Conservation (phyloP, 2,329 filamentous ascomycete genomes). For the Diplodia seriata region DNA sequence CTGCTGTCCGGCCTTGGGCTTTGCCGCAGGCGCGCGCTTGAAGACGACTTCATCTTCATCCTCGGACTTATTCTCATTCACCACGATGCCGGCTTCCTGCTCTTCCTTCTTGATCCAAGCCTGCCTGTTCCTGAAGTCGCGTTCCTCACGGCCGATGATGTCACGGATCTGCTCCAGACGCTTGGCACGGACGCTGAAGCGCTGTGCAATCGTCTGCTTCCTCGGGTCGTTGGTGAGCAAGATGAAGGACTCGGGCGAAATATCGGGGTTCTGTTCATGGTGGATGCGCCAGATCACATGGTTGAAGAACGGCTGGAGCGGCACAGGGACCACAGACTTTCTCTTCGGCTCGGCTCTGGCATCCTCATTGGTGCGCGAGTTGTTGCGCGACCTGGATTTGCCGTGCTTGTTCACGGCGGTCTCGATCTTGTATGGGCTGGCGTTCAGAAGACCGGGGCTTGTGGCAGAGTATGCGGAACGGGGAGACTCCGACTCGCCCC, state of each 20-base stretch:
- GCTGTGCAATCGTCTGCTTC: conserved; percentile 55
- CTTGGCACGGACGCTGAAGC: conserved; percentile 59
- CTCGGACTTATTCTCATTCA: conserved; percentile 34
- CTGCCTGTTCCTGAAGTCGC: conserved; percentile 53
- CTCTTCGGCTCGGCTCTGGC: conserved; percentile 36
- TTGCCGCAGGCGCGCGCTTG: conserved; percentile 36
- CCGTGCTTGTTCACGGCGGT: conserved; percentile 25
- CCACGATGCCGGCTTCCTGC: conserved; percentile 36
- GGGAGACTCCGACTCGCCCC: conserved; percentile 51
- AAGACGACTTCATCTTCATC: conserved; percentile 50
- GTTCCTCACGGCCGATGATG: conserved; percentile 57
- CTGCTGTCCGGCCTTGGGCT: conserved; percentile 40
- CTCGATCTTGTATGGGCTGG: conserved; percentile 42
- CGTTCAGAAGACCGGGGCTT: conserved; percentile 43
- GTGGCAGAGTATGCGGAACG: conserved; percentile 47
- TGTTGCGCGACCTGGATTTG: conserved; percentile 14
- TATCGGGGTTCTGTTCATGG: conserved; percentile 56
- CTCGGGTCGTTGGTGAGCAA: conserved; percentile 58
- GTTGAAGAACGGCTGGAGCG: conserved; percentile 57
- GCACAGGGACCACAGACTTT: conserved; percentile 46
- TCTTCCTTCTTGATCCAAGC: conserved; percentile 48
- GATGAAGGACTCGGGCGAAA: conserved; percentile 58
- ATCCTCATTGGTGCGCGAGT: conserved; percentile 5
- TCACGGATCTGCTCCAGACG: conserved; percentile 59
- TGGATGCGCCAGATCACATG: conserved; percentile 60